A percentile compares a stretch with the other conserved stretches of the same genome.
phyloP scores from a whole-genome alignment of 2,329 filamentous ascomycete genomes.

The Trichoderma sp. region DNA sequence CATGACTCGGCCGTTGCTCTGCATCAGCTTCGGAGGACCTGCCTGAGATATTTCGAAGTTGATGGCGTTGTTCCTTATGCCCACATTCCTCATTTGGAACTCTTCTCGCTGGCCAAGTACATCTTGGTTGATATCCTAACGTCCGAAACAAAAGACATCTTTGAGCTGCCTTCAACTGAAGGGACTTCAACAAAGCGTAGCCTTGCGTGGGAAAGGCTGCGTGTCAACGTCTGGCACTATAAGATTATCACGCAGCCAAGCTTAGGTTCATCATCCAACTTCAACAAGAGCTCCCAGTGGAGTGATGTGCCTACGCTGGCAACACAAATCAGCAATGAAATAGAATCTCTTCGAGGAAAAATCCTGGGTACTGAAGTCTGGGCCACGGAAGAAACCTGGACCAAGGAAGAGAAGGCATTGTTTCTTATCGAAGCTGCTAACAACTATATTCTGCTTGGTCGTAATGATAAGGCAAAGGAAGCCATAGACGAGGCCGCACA shows the following conservation, averaged over 20 bases:
- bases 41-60: constrained; percentile 69
- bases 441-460: constrained; percentile 80
- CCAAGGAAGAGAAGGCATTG: constrained; percentile 57
- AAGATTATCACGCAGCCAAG: constrained; percentile 61
- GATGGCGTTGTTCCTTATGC: constrained; percentile 88
- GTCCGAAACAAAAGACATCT: constrained; percentile 27
- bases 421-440: constrained; percentile 82
- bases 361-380: constrained; percentile 42
- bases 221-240: constrained; percentile 71
- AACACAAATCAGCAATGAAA: constrained; percentile 46
- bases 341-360: constrained; percentile 45
- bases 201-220: constrained; percentile 64
- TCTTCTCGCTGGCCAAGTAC: constrained; percentile 72
- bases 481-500: constrained; percentile 69
- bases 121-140: constrained; percentile 41
- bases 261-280: constrained; percentile 54
- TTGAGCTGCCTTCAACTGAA: constrained; percentile 31
- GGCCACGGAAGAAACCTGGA: constrained; percentile 42
- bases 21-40: constrained; percentile 51
- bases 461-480: constrained; percentile 72
- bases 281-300: constrained; percentile 59
- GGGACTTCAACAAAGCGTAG: constrained; percentile 50
- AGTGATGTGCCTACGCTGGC: constrained; percentile 60
- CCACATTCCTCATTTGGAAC: constrained; percentile 78
- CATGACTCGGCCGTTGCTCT: constrained; percentile 26